Percentiles rank a stretch among this genome's conserved stretches.
These are phyloP conservation scores for Hygrocybe punicea DNA, from an alignment of 768 basidiomycete species.

Conservation along the genomic window DNA sequence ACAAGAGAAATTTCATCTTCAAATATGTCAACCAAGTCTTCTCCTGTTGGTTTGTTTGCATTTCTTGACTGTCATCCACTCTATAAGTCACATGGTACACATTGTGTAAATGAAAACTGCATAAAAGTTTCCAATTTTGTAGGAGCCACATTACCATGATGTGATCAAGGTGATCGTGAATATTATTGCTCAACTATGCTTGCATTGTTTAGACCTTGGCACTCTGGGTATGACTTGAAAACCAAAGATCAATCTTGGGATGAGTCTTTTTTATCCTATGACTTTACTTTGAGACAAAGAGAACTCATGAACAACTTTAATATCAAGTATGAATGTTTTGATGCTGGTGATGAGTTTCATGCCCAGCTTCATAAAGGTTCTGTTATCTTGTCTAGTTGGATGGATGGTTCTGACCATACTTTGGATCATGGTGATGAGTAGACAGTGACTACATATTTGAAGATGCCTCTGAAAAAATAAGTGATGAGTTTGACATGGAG, in stretches of 20 bases:
- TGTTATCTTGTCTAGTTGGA: too few species aligned
- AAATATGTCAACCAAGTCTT: slow-evolving; percentile 16
- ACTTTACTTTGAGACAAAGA: slow-evolving; percentile 11
- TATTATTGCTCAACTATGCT: slow-evolving; percentile 32
- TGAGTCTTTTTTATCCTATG: slow-evolving; percentile 18
- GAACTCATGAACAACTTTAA: slow-evolving; percentile 31
- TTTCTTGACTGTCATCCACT: slow-evolving; percentile 7
- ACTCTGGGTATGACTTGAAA: slow-evolving; percentile 24
- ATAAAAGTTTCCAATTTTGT: slow-evolving; percentile 26
- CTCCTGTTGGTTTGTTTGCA: slow-evolving; percentile 27
- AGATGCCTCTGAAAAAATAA: too few species aligned
- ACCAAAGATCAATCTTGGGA: slow-evolving; percentile 20
- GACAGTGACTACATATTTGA: too few species aligned
- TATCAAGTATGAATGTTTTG: slow-evolving; percentile 35
- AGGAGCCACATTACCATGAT: slow-evolving; percentile 29
- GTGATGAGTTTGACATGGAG: too few species aligned
- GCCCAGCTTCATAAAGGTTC: neutral
- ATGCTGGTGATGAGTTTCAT: slow-evolving; percentile 17
- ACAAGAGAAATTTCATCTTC: too few species aligned
- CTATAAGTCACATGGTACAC: neutral
- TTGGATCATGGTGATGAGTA: too few species aligned
- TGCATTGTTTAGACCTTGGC: slow-evolving; percentile 32
- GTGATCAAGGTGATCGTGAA: slow-evolving; percentile 30
- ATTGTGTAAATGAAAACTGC: neutral
- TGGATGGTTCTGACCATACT: too few species aligned